These are phyloP conservation scores for Furcasterigmium sp. DNA, from an alignment of 2,329 filamentous ascomycete genomes.

Conservation along the genomic window DNA sequence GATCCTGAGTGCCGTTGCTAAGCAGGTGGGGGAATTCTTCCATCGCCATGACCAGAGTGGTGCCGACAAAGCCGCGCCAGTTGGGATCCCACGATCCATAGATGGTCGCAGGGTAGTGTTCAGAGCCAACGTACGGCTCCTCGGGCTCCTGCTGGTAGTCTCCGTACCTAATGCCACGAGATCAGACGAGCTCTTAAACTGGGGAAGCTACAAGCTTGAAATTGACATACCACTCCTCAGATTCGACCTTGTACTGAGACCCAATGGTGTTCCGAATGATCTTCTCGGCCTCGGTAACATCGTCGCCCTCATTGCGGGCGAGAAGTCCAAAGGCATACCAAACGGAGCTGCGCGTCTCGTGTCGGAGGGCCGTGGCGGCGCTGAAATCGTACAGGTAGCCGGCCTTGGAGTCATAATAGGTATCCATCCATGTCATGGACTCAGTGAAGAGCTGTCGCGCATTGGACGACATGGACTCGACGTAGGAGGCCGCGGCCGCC, in stretches of 20 bases:
- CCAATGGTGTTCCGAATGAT: constrained; percentile 49
- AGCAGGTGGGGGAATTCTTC: constrained; percentile 51
- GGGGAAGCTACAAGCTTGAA: too few species aligned
- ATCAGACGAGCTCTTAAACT: constrained; percentile 33
- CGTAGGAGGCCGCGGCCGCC: constrained; percentile 9
- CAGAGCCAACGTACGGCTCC: constrained; percentile 50
- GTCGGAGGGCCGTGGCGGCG: constrained; percentile 37
- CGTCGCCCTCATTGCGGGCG: constrained; percentile 44
- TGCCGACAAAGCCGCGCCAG: constrained; percentile 59
- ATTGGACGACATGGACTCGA: constrained; percentile 15
- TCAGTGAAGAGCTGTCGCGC: constrained; percentile 36
- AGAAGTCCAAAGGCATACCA: constrained; percentile 58
- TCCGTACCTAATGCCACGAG: constrained; percentile 34
- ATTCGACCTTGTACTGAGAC: constrained; percentile 45
- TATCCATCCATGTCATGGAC: constrained; percentile 51
- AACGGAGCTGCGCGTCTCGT: constrained; percentile 50
- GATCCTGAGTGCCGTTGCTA: constrained; percentile 23
- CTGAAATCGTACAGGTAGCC: constrained; percentile 49
- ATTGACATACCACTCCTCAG: constrained; percentile 51
- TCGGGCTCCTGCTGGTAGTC: constrained; percentile 51
- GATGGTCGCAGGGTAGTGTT: constrained; percentile 42
- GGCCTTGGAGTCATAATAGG: constrained; percentile 43
- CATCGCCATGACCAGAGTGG: constrained; percentile 50
- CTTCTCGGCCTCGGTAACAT: constrained; percentile 43
- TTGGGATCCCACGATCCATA: constrained; percentile 60